Base-by-base conservation (phyloP, 257 asterid species). In the Capsicum baccatum region DNA sequence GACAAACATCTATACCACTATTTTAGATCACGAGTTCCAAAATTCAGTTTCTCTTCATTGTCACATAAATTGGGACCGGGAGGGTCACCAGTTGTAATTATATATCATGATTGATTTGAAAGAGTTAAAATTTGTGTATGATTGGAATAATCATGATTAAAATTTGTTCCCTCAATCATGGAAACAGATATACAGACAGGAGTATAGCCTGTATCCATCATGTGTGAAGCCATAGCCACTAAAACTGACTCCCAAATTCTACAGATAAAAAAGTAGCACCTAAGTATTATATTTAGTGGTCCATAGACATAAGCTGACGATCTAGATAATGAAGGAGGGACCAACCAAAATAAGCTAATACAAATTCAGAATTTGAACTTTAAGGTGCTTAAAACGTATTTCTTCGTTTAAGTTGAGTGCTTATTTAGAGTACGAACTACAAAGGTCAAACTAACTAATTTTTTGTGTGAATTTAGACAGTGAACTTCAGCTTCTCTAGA, bases 211-310 rank as follows among this genome's bases (percentile, higher is more conserved):
- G 81, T 80, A 71, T 59, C 26, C 35, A 35, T 84, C 37, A 5
- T 52, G 9, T 3, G 5, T 8, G 17, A 48, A 37, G 4, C n/a
- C 19, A 54, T 47, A 79, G 71, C 56, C 79, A 56, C 63, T 80
- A 55, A 71, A 37, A 73, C 50, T 33, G 8, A 21, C 81, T 13
- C 21, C 19, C 42, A 50, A 74, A 21, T 50, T 68, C 62, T 50
- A 50, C 50, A 74, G 80, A 74, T 74, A 74, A 71, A 71, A 39
- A 71, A 50, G 80, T 12, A 50, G 59, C 60, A n/a, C 12, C 60
- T 0, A 35, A 13, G 62, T 74, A 13, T 13, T 50, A 50, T 74
- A 74, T 74, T 50, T 19, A 50, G 62, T 74, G 81, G 62, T 52
- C 81, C 62, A 21, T 52, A 50, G 5, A 50, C 47, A 12, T 48